These are phyloP conservation scores for Saccharomyces hybrid DNA, from an alignment of 1,139 yeast genomes.

Conservation along the genomic window DNA sequence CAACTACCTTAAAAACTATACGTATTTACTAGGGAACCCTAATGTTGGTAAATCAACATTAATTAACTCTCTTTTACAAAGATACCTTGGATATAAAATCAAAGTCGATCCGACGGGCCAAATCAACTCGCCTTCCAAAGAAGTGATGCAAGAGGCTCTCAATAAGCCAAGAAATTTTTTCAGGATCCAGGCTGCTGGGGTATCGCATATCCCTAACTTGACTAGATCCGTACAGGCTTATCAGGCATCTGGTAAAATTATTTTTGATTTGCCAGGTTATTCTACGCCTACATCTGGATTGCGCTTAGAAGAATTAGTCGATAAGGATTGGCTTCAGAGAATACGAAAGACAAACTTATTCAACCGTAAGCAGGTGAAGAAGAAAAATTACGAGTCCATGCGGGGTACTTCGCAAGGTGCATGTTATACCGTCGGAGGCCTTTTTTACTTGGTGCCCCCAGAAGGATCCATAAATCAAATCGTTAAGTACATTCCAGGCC, in stretches of 20 bases:
- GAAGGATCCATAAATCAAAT: slow-evolving; percentile 39
- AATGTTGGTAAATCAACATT: slow-evolving; percentile 74
- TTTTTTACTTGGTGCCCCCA: slow-evolving; percentile 46
- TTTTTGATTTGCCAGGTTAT: slow-evolving; percentile 31
- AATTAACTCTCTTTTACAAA: slow-evolving; percentile 41
- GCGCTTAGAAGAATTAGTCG: slow-evolving; percentile 16
- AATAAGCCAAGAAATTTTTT: slow-evolving; percentile 5
- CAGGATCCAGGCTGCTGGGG: slow-evolving; percentile 25
- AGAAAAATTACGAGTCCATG: slow-evolving; percentile 37
- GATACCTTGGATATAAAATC: slow-evolving; percentile 20
- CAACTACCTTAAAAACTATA: slow-evolving; percentile 34
- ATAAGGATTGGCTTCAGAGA: slow-evolving; percentile 21
- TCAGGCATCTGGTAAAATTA: slow-evolving; percentile 18
- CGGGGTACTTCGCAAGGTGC: slow-evolving; percentile 36
- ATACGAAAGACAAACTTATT: slow-evolving; percentile 27
- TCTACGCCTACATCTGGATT: slow-evolving; percentile 10
- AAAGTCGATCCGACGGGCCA: slow-evolving; percentile 9
- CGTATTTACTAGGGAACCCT: slow-evolving; percentile 63
- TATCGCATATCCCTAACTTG: slow-evolving; percentile 30
- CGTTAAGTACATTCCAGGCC: slow-evolving; percentile 30
- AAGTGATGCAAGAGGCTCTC: slow-evolving; percentile 1
- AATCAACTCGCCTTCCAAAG: background rate
- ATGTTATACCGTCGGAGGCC: slow-evolving; percentile 52
- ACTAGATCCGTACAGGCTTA: slow-evolving; percentile 27
- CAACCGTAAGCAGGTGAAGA: slow-evolving; percentile 18